These are phyloP conservation scores for Castanea sativa DNA, from an alignment of 306 rosid species.

Conservation along the genomic window DNA sequence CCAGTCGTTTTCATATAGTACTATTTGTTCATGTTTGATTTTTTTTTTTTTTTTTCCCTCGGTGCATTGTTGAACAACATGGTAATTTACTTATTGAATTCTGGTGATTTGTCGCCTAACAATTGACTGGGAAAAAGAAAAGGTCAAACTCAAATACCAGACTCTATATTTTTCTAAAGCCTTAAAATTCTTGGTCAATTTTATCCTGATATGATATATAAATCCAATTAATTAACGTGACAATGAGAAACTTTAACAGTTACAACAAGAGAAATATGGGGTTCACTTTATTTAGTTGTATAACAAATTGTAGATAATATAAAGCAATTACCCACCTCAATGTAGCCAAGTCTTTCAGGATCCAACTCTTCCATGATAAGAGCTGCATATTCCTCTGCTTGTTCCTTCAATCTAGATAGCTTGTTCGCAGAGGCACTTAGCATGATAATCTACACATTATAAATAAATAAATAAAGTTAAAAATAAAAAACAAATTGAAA, in stretches of 20 bases:
- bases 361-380: slow-evolving; percentile 96
- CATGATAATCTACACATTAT: slow-evolving; percentile 71
- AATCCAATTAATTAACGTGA: neutral
- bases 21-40: neutral
- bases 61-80: slow-evolving; percentile 31
- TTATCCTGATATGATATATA: neutral
- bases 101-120: slow-evolving; percentile 5
- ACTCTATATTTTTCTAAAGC: too few species aligned
- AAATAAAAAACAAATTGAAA: neutral
- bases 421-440: slow-evolving; percentile 96
- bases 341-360: slow-evolving; percentile 93
- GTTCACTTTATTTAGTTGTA: neutral
- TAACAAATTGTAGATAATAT: neutral
- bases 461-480: neutral
- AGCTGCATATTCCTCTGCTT: slow-evolving; percentile 99
- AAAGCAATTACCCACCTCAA: slow-evolving; percentile 58
- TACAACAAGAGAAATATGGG: neutral
- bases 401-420: slow-evolving; percentile 90
- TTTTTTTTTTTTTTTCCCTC: neutral
- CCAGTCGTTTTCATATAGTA: neutral
- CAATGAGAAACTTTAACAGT: neutral
- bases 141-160: slow-evolving; percentile 4
- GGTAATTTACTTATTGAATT: slow-evolving; percentile 7
- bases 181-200: slow-evolving; percentile 7
- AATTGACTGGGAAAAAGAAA: neutral